A percentile compares a stretch with the other conserved stretches of the same genome.
phyloP scores from a whole-genome alignment of 1,284 basidiomycete species.

The Trichosporon sp. region DNA sequence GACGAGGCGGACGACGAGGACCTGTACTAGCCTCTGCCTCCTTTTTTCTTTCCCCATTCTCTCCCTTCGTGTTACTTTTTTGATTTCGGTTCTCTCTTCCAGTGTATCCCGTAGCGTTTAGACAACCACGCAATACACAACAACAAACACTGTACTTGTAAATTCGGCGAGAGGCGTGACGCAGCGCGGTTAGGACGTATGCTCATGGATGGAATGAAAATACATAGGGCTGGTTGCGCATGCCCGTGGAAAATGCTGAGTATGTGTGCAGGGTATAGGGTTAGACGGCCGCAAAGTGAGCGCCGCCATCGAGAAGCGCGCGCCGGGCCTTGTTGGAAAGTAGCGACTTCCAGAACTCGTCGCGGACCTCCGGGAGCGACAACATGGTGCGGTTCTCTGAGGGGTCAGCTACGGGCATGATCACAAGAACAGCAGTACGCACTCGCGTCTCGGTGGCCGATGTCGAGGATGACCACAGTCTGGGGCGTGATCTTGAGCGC shows the following conservation, averaged over 20 bases:
- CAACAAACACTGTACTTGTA: background rate
- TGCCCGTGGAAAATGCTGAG: background rate
- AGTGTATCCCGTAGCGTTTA: background rate
- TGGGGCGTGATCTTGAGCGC: constrained; percentile 41
- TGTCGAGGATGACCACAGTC: constrained; percentile 46
- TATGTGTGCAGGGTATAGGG: background rate
- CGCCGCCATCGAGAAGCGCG: constrained; percentile 30
- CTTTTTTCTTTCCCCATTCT: background rate
- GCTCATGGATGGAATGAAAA: background rate
- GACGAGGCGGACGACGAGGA: constrained; percentile 23
- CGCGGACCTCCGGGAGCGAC: constrained; percentile 46
- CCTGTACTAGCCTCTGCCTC: constrained; percentile 14
- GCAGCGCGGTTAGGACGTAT: too few relatives aligned
- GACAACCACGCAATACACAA: background rate
- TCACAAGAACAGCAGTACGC: constrained; percentile 9
- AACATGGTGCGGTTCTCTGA: constrained; percentile 48
- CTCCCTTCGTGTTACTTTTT: background rate
- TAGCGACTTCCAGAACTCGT: constrained; percentile 48
- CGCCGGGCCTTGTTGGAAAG: constrained; percentile 38
- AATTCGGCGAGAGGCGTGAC: background rate
- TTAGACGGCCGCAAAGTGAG: background rate
- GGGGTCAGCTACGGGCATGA: background rate
- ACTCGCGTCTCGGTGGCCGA: constrained; percentile 44
- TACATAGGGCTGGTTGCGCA: background rate
- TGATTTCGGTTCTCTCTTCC: background rate